Evolutionary conservation across 768 basidiomycete genomes (phyloP), one percentile per base, ranked within the genome.

Genomic region (Tulasnella sp.): DNA sequence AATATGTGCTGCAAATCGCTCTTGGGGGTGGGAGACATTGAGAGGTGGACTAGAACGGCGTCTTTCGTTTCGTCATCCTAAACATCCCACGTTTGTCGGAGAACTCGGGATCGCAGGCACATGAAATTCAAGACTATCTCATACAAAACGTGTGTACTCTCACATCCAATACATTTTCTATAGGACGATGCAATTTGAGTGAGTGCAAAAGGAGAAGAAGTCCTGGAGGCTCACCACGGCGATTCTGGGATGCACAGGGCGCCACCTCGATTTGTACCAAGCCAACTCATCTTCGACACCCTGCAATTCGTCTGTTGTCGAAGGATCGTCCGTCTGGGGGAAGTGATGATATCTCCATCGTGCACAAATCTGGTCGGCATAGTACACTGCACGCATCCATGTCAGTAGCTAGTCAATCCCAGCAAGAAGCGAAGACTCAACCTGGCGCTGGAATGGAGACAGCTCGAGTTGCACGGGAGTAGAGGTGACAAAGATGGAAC

Each of bases 391-490:
- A 37, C 36, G 31, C 29, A 9, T 3, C 22, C n/a, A 2, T 38
- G 73, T 52, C 29, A 58, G 3, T 19, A 58, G 19, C 64, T 29
- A 22, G 31, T 25, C 15, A 14, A 40, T 74, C 52, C 9, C 9
- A 17, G 3, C 36, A 36, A 45, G 7, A 54, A 11, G 19, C 0
- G 15, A 68, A 9, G 38, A 70, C 75, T 68, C 22, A n/a, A 76
- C 75, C 91, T 0, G 92, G 92, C 0, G 92, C 92, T 0, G 92
- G 92, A 71, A 93, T 93, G 0, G 92, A 93, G 0, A 93, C 92
- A 0, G 91, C 91, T 31, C 92, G 89, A 3, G 92, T 93, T 12
- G 91, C 89, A 2, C 92, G 87, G 0, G 92, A 91, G 78, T 93
- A 94, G 0, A 93, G 89, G 68, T 95, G 92, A 80, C 92, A 93